Base-by-base conservation (phyloP, 2,329 filamentous ascomycete species). In the Plenodomus tracheiphilus region DNA sequence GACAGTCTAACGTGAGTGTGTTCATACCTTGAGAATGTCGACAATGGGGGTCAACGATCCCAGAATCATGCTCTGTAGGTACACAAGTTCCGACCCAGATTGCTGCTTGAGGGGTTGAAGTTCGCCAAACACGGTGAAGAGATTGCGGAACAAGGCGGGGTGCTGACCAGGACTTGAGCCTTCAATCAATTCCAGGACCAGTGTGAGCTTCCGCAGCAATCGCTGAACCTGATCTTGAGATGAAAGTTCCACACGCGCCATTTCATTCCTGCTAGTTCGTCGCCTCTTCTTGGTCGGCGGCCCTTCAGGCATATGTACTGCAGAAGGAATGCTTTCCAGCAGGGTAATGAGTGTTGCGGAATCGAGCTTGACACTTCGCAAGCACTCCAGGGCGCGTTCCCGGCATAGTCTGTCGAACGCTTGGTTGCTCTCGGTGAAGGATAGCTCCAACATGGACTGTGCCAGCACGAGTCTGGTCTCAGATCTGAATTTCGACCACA, bases 171-270 rank as follows among this genome's bases (percentile, higher is more conserved):
- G 88, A 39, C 85, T 82, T 2, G 91, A 93, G 41, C 83, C 84
- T 66, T 97, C 92, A 15, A 97, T 83, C 20, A 97, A 76, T 69
- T 97, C 92, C 32, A 97, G 78, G 10, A 97, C 89, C 65, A 96
- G 85, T 0, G 92, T 96, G 46, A 93, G 82, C 61, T 87, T 88
- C 59, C 85, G 84, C 54, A 97, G 80, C 6, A 86, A 81, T 40
- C 81, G 79, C 56, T 82, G 83, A 22, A 92, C 74, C 64, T 89
- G 85, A 6, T 82, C 79, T 28, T 85, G 83, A 47, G 85, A 81
- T 54, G 85, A 83, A 13, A 81, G 77, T 30, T 82, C 80, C 45
- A 84, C 77, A 39, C 81, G 82, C 45, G 84, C 81, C 57, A 83
- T 81, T 56, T 89, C 87, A 15, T 83, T 86, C 46, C 87, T 84